Base-by-base conservation (phyloP, 345 rosid species). In the Carallia pectinifolia region DNA sequence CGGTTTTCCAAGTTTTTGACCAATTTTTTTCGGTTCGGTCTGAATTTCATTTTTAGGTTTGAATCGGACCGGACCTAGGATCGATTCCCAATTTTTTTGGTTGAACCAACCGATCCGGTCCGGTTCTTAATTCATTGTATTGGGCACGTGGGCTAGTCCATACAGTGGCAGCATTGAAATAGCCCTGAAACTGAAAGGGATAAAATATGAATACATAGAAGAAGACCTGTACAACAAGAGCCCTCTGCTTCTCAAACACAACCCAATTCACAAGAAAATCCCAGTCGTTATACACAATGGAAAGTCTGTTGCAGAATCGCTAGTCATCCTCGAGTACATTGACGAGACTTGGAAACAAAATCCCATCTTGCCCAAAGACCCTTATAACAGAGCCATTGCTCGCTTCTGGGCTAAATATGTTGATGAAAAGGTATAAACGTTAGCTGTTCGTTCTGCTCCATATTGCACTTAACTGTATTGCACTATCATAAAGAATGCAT, bases 141-240 rank as follows among this genome's bases (percentile, higher is more conserved):
- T 70, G n/a, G 73, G 73, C 2, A 4, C 6, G 1, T 61, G 66
- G 73, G 38, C 60, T 18, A 61, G 73, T 34, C 66, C 52, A 3
- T 70, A n/a, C 53, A 61, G 66, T 29, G 27, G 7, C 61, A 70
- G 66, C 33, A 61, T 70, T 23, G 52, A 70, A 50, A 4, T 70
- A 13, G 73, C 59, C 37, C 66, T 70, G 4, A 70, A 70, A 18
- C 50, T 70, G 1, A 70, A 70, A 50, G 66, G 73, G 6, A 8
- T 70, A 7, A 7, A 70, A 5, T 70, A 31, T 53, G 33, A 61
- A 4, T 61, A 31, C 59, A 18, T 61, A 6, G 73, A 70, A 12
- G 73, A 70, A 70, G 60, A 70, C 48, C 52, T 70, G 47, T 50
- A 33, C 23, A 70, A 61, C 73, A 70, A 70, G 59, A 70, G 73